Conservation (phyloP, 805 yeast species). For the Hanseniaspora valbyensis region DNA sequence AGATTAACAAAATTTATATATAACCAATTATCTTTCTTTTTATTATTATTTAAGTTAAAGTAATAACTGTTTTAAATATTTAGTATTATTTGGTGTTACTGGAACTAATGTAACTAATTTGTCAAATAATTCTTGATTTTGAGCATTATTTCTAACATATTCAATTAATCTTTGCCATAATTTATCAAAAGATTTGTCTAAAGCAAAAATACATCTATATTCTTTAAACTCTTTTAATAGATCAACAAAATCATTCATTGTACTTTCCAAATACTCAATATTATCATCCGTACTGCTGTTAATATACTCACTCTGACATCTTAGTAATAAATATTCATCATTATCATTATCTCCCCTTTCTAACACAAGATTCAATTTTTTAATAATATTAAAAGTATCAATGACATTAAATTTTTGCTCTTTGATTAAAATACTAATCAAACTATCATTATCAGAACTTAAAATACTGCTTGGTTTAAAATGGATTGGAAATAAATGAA, state of each 20-base stretch:
- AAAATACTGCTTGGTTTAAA: conserved; percentile 1
- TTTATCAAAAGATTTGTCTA: background rate
- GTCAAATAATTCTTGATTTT: background rate
- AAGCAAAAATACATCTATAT: background rate
- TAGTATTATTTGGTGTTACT: background rate
- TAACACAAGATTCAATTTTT: background rate
- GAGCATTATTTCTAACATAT: background rate
- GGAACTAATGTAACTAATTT: background rate
- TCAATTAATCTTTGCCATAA: conserved; percentile 12
- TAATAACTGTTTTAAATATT: no score
- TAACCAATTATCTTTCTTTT: no score
- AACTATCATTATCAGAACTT: background rate
- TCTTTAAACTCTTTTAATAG: conserved; percentile 8
- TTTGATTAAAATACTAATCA: background rate
- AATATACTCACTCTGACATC: conserved; percentile 7
- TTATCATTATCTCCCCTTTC: background rate
- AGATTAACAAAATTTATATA: no score
- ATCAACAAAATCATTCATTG: conserved; percentile 9
- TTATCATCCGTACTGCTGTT: background rate
- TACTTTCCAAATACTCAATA: conserved; percentile 7
- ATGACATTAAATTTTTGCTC: conserved; percentile 1
- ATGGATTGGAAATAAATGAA: conserved; percentile 9
- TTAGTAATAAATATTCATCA: conserved; percentile 5
- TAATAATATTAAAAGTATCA: conserved; percentile 5
- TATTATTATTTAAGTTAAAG: no score